Percentiles rank a stretch among this genome's conserved stretches.
These are phyloP conservation scores for Volvox carteri DNA, from an alignment of 163 green algal genomes.

Conservation along the genomic window DNA sequence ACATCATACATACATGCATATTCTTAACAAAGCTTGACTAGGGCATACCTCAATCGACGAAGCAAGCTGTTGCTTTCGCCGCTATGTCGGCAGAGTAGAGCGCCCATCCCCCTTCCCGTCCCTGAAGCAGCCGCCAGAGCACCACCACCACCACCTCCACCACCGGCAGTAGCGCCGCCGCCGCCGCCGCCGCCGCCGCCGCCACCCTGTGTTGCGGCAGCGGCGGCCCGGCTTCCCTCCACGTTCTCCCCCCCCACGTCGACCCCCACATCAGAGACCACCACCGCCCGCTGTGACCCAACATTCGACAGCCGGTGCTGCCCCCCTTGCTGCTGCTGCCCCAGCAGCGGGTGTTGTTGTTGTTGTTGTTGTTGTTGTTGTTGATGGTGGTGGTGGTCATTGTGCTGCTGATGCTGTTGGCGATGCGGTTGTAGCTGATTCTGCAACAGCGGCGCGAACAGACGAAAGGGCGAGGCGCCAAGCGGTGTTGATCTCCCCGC, in stretches of 20 bases:
- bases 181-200: not conserved
- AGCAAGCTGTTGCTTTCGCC: too few species aligned
- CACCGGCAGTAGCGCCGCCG: not conserved
- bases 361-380: not conserved
- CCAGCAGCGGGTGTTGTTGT: not conserved
- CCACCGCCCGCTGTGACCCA: too few species aligned
- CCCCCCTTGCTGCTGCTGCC: not conserved
- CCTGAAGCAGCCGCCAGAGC: too few species aligned
- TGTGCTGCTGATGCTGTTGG: not conserved
- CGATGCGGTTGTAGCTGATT: not conserved
- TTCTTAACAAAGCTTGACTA: too few species aligned
- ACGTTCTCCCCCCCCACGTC: too few species aligned
- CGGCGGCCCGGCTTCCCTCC: too few species aligned
- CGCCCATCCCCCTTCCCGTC: too few species aligned
- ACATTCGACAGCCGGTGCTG: too few species aligned
- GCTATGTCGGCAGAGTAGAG: too few species aligned
- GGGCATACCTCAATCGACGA: too few species aligned
- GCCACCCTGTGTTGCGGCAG: not conserved
- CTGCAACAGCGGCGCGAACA: not conserved
- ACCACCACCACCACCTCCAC: not conserved
- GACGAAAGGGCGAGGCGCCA: not conserved
- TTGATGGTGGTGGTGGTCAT: not conserved
- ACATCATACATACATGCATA: too few species aligned
- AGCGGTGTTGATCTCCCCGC: not conserved
- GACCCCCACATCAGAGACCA: too few species aligned